phyloP scores from a whole-genome alignment of 2,329 filamentous ascomycete genomes.

The Arthroderma sp. region DNA sequence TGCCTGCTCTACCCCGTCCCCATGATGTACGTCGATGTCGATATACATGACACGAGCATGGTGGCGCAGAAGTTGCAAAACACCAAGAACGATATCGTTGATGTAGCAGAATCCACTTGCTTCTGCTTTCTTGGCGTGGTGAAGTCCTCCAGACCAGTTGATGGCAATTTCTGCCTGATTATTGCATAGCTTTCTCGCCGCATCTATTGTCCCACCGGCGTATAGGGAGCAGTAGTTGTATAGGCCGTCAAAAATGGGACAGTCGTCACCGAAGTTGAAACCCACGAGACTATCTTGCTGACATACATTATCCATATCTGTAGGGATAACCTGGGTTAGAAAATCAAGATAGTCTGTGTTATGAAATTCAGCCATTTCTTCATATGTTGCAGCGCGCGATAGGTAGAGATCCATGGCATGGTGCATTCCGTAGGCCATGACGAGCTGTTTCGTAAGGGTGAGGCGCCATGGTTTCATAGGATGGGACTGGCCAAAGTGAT shows the following conservation, averaged over 20 bases:
- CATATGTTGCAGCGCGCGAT: constrained; percentile 67
- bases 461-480: constrained; percentile 99
- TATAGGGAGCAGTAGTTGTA: constrained; percentile 94
- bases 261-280: constrained; percentile 88
- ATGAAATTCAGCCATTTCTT: constrained; percentile 81
- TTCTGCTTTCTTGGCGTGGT: constrained; percentile 90
- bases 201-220: constrained; percentile 78
- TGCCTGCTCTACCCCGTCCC: constrained; percentile 80
- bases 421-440: constrained; percentile 89
- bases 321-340: constrained; percentile 56
- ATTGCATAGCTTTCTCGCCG: constrained; percentile 75
- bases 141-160: constrained; percentile 91
- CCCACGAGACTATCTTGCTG: constrained; percentile 45
- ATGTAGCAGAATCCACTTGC: constrained; percentile 97
- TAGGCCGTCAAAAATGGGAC: constrained; percentile 88
- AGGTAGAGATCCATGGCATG: constrained; percentile 93
- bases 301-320: constrained; percentile 52
- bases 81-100: constrained; percentile 93
- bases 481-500: constrained; percentile 93
- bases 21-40: constrained; percentile 86
- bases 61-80: constrained; percentile 71
- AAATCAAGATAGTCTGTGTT: constrained; percentile 84
- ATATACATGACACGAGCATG: constrained; percentile 85
- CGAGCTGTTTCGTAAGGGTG: constrained; percentile 85
- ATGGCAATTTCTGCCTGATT: constrained; percentile 88